Base-by-base conservation (phyloP, 2,329 filamentous ascomycete species). In the Fusarium redolens region DNA sequence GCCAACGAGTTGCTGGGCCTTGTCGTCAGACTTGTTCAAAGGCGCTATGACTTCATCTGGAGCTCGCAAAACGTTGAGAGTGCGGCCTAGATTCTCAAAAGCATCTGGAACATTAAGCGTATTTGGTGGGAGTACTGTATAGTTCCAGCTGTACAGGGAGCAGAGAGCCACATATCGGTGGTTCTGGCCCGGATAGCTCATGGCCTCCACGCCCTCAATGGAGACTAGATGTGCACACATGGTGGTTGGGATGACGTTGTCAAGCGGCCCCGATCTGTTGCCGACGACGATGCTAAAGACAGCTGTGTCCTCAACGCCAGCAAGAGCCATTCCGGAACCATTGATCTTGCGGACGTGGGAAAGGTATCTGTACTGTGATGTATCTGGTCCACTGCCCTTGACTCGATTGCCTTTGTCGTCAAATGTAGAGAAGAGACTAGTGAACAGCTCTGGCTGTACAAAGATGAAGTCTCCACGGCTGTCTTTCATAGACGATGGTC, bases 311-410 rank as follows among this genome's bases (percentile, higher is more conserved):
- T 83, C 78, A 14, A 76, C 72, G 8, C 79, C 82, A 0, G 80
- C 81, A 1, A 79, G 61, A 0, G 83, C 79, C 76, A 84, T 83
- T 1, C 84, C 83, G 1, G 65, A 56, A 0, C 77, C 79, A 56
- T 85, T 83, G 65, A 86, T 79, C 15, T 82, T 77, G 1, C 83
- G 79, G 0, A 84, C 81, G 57, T 87, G 84, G 3, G 84, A 73
- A 9, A 85, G 71, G 41, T 75, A 82, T 33, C 78, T 65, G 67
- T 81, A 80, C 25, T 68, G 72, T 0, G 56, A 67, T 4, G 75
- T 74, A 57, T 79, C 63, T 18, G 72, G 72, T 0, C 38, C 33
- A 9, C 18, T 55, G 7, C 22, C 14, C 6, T 17, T 54, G 33
- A 28, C 9, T 1, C 25, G 47, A 31, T 61, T 43, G 1, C 48